phyloP scores from a whole-genome alignment of 139 green algal genomes.

The Chlorella sp. region DNA sequence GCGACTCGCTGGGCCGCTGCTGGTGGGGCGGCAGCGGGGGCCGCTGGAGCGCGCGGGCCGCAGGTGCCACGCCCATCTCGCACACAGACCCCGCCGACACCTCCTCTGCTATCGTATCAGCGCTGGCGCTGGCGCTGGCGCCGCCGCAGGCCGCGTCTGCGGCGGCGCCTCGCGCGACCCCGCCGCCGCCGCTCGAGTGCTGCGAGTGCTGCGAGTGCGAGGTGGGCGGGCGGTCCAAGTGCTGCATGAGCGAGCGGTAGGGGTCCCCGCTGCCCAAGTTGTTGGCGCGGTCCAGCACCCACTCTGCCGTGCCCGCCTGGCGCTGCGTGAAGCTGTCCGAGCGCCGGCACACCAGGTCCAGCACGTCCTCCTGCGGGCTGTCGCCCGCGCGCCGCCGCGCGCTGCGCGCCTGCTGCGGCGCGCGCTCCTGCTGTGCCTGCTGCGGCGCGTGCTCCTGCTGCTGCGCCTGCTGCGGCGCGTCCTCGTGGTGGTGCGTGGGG shows the following conservation, averaged over 20 bases:
- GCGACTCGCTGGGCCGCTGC: too few relatives aligned
- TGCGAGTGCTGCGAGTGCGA: not conserved
- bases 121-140: too few relatives aligned
- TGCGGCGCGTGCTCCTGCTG: not conserved
- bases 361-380: not conserved
- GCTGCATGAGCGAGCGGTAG: constrained; percentile 17
- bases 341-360: too few relatives aligned
- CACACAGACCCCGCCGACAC: too few relatives aligned
- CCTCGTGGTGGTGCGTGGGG: not conserved
- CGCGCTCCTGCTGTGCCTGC: not conserved
- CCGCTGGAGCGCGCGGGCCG: too few relatives aligned
- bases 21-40: too few relatives aligned
- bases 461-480: too few relatives aligned
- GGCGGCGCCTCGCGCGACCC: too few relatives aligned
- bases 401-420: not conserved
- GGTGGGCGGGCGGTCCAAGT: constrained; percentile 7
- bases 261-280: constrained; percentile 10
- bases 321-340: constrained; percentile 9
- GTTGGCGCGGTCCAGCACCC: constrained; percentile 38
- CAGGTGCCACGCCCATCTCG: too few relatives aligned
- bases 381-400: not conserved
- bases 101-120: too few relatives aligned
- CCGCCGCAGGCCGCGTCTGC: too few relatives aligned
- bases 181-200: not conserved
- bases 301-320: constrained; percentile 28